Evolutionary conservation across 2,329 filamentous ascomycete species (phyloP), one percentile per base, ranked within the genome.

Genomic region (Neonectria coccinea): DNA sequence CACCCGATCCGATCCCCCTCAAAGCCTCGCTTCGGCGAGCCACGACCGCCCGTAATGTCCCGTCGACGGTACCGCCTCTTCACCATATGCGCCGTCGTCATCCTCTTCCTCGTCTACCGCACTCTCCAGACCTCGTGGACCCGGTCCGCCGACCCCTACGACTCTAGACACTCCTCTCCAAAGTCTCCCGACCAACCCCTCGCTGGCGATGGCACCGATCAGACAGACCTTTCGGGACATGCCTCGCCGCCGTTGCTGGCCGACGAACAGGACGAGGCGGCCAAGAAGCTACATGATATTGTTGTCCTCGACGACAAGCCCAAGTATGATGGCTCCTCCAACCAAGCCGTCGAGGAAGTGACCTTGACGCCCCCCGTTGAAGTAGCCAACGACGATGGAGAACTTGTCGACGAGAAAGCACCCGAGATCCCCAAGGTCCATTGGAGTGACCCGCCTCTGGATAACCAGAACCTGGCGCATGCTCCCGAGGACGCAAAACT

Each of bases 1-100:
- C 14, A 18, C 31, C 50, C 27, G 29, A 51, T 31, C 27, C 39
- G 27, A 47, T 39, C 41, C 16, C 31, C 16, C 31, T 8, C 53
- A 60, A 68, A 74, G 70, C 54, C 71, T 75, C 70, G 70, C 70
- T 48, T 62, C 58, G 66, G 70, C 72, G 73, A 75, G 70, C 68
- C 54, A 64, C 66, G 54, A 65, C 53, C 56, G 47, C 51, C 62
- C 56, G 64, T 45, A 69, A 77, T 73, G 71, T 88, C 91, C 84
- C 86, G 89, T 56, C 82, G 89, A 71, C 83, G 88, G 74, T 90
- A 90, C 73, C 85, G 89, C 64, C 81, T 89, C 62, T 88, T 90
- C 66, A 76, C 88, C 36, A 74, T 88, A 65, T 84, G 85, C 70
- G 84, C 88, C 59, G 77, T 86, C 66, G 75, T 89, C 61, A 77